These are phyloP conservation scores for Leccinum disarticulatum DNA, from an alignment of 768 basidiomycete genomes.

Conservation along the genomic window DNA sequence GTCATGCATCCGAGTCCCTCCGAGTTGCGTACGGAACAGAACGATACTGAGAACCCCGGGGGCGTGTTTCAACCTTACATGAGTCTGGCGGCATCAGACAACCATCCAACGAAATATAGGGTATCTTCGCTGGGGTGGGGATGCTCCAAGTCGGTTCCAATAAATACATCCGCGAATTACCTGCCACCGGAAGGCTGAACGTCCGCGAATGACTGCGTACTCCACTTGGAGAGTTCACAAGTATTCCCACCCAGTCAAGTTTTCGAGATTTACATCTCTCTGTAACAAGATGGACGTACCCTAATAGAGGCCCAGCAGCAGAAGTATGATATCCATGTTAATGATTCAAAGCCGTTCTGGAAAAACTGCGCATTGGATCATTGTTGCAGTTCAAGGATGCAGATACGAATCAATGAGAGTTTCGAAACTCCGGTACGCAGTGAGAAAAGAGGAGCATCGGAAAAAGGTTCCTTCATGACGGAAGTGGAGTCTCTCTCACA, in stretches of 20 bases:
- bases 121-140: conserved; percentile 12
- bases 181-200: conserved; percentile 24
- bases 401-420: background rate
- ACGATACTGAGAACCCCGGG: no score
- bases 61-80: no score
- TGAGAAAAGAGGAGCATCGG: background rate
- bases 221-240: conserved; percentile 16
- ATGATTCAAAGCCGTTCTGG: background rate
- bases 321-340: conserved; percentile 10
- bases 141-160: background rate
- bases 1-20: no score
- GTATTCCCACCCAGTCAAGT: conserved; percentile 26
- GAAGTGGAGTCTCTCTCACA: conserved; percentile 9
- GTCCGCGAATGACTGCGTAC: conserved; percentile 23
- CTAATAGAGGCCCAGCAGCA: conserved; percentile 24
- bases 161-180: conserved; percentile 11
- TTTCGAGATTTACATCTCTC: background rate
- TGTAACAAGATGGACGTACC: conserved; percentile 10
- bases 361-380: conserved; percentile 24
- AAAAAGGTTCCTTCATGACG: background rate
- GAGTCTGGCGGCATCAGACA: background rate
- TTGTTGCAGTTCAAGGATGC: background rate
- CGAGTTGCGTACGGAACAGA: no score
- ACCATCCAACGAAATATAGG: conserved; percentile 26
- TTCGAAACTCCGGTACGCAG: background rate